Evolutionary conservation across 305 asterid genomes (phyloP), one percentile per base, ranked within the genome.

Genomic region (Fraxinus velutina): DNA sequence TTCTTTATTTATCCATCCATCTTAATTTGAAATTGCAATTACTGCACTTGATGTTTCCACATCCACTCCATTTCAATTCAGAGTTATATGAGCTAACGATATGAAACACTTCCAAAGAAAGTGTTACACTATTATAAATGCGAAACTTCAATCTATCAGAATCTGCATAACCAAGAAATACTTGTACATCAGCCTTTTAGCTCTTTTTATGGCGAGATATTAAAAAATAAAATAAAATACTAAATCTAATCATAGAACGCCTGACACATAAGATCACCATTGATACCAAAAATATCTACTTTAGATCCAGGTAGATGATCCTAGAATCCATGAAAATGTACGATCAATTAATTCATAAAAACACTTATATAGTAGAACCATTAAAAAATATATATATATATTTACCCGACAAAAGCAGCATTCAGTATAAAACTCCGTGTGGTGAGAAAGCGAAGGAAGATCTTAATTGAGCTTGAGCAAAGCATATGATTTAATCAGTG

Each of bases 391-490:
- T 4, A 4, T 4, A 32, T 4, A 33, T 4, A 33, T 4, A 33
- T 2, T 85, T 87, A 94, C 98, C 97, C 83, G 15, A 89, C 78
- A 33, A 91, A 90, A 6, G 97, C 85, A 44, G 92, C 95, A 82
- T 93, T 89, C 77, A 91, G 92, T 73, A 92, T 91, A 85, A 91
- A 92, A 17, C 89, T 83, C 84, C 84, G 85, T 0, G 94, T 89
- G 17, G 90, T 91, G 73, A 95, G 89, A 87, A 44, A 89, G 85
- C 93, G 86, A 76, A 93, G 81, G 66, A 91, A 86, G 42, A 60
- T 27, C 6, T 21, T 21, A 37, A n/a, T 42, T 12, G 34, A 15
- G 30, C 76, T 39, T 24, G 17, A 68, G 6, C 32, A 79, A 36
- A 22, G 22, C 12, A 8, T 13, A 6, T 42, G 55, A 47, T 44